Evolutionary conservation across 352 stramenopile genomes (phyloP), one percentile per base, ranked within the genome.

Genomic region (Globisporangium cylindrosporum): DNA sequence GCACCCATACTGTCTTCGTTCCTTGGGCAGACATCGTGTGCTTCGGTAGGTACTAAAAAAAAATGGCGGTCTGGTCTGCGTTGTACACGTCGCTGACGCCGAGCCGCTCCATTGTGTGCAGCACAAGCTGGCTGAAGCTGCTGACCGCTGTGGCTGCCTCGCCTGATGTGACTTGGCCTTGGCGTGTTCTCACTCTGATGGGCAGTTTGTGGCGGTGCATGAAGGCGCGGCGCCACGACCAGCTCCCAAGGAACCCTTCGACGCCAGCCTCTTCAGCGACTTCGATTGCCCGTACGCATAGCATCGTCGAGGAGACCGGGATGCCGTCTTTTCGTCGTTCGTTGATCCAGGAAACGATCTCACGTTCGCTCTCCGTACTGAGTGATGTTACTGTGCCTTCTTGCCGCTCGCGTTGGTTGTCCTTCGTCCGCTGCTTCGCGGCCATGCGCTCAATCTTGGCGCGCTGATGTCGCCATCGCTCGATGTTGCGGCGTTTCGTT

Each of bases 11-110:
- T 4, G 49, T 34, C 54, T 59, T 41, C 54, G 15, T 41, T 41
- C 54, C 27, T 59, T 24, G 54, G 5, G 54, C 25, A 6, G 25
- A 41, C 12, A 41, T 41, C 25, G 54, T 41, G 25, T 59, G 27
- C 54, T 59, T 41, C 54, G 54, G 54, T 59, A 36, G 6, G 32
- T 59, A 59, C 54, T 59, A 27, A 27, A 59, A 59, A 15, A 59
- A 59, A 59, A n/a, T 59, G 0, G 25, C 54, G 25, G 25, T 43
- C 15, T 59, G 54, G 2, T 59, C 27, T 5, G 15, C 15, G 54
- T 41, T 59, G 54, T 59, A 59, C 8, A 59, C 54, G 5, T 59
- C 25, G 27, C 27, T 59, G 0, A 59, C 27, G 43, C 54, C 54
- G 0, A 59, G 2, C 43, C 14, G 25, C 54, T 43, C 5, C 15